Evolutionary conservation across 345 rosid genomes (phyloP), one percentile per base, ranked within the genome.

Genomic region (Crucihimalaya himalaica): DNA sequence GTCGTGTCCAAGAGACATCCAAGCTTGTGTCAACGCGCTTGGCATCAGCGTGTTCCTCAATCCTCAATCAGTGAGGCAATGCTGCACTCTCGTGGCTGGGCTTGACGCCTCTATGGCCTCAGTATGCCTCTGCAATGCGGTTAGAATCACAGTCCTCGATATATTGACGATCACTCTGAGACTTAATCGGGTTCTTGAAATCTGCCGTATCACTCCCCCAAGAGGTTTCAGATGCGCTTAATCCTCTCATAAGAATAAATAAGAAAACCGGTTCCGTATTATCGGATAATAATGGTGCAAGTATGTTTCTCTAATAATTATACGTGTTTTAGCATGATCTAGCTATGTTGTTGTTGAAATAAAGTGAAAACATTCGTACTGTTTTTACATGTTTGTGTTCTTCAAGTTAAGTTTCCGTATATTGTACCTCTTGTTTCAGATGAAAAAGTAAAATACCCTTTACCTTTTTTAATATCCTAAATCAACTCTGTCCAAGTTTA

Each of bases 91-190:
- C 6, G 47, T 37, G 48, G 48, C 47, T 39, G 31, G 47, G 47
- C 47, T 37, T 20, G 25, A 45, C 32, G 20, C 19, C 31, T 2
- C 32, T 37, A 19, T 4, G 48, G 65, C 48, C 6, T 37, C 48
- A 21, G 48, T 21, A 6, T 60, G 65, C 32, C 4, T 60, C 5
- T 60, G 65, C 65, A 37, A 60, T 20, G 65, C 65, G 19, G 11
- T 37, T 37, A 60, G 14, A 35, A 1, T 60, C 31, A 14, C n/a
- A 14, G 5, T 42, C 8, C 7, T 42, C 16, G 14, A 42, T 14
- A 0, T 42, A 5, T 15, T 42, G 13, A 1, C 0, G 2, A n/a
- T 59, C 31, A 3, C 0, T 12, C 2, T 13, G 12, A 21, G 29
- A 35, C 4, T 59, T 13, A 8, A 7, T 2, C 29, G 6, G 6